These are phyloP conservation scores for Irineochytrium annulatum DNA, from an alignment of 192 early-diverging fungal species.

Conservation along the genomic window DNA sequence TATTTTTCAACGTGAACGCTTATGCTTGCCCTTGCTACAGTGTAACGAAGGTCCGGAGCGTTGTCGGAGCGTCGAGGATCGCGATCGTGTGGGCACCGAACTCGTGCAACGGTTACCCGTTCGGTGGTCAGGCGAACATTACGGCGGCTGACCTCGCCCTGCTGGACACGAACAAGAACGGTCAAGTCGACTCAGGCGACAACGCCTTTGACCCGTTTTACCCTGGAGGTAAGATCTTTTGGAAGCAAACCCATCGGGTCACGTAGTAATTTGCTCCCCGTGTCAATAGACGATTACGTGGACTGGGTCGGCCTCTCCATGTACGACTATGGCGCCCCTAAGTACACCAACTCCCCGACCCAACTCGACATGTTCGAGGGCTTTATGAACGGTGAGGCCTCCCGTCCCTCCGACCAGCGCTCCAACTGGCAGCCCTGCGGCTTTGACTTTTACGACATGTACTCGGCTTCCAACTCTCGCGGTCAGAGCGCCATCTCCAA, in stretches of 20 bases:
- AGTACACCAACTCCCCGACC: background rate
- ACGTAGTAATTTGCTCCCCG: no score
- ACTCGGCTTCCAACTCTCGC: background rate
- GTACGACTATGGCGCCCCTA: conserved; percentile 3
- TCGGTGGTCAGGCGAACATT: background rate
- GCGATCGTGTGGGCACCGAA: conserved; percentile 8
- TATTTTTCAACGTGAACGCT: no score
- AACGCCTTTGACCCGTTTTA: conserved; percentile 22
- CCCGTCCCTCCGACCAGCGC: background rate
- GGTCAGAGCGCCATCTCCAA: background rate
- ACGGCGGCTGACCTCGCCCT: background rate
- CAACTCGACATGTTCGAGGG: background rate
- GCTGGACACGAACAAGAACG: conserved; percentile 17
- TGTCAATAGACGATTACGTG: conserved; percentile 18
- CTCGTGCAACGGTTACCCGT: conserved; percentile 7
- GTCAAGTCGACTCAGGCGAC: conserved; percentile 3
- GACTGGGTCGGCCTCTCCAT: conserved; percentile 20
- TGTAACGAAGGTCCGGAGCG: background rate
- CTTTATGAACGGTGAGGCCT: background rate
- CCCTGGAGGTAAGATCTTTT: no score
- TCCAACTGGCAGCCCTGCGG: conserved; percentile 1
- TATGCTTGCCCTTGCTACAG: no score
- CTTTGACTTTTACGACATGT: background rate
- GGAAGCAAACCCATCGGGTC: no score
- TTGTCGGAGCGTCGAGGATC: background rate